Evolutionary conservation across 139 green algal genomes (phyloP).

Genomic region (Monoraphidium neglectum): DNA sequence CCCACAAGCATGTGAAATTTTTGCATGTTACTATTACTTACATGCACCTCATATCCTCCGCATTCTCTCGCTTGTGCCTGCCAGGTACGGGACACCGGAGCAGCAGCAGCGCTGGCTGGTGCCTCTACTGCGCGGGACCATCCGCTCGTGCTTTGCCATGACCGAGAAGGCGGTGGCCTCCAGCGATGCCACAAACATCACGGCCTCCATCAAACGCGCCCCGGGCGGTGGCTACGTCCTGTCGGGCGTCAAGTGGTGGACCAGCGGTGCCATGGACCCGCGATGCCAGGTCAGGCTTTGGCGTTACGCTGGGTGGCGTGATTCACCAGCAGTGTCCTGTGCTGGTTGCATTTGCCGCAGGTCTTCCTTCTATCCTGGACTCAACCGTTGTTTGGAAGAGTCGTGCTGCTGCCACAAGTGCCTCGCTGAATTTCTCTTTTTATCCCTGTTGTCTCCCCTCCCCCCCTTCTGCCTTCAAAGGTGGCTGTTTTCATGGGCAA

Average conservation of each 20-base stretch:
- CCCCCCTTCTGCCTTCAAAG: not conserved
- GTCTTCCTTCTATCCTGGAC: too few relatives aligned
- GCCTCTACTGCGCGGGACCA: slow-evolving; percentile 88
- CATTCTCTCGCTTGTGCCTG: too few relatives aligned
- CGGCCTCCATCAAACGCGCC: slow-evolving; percentile 32
- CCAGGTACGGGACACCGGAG: slow-evolving; percentile 76
- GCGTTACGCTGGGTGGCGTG: not conserved
- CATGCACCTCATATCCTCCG: too few relatives aligned
- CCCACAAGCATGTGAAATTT: too few relatives aligned
- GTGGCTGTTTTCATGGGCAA: slow-evolving; percentile 98
- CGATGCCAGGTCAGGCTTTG: slow-evolving; percentile 47
- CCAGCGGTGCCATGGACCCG: slow-evolving; percentile 82
- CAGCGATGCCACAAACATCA: slow-evolving; percentile 97
- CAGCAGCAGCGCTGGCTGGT: slow-evolving; percentile 93
- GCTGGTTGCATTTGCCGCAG: too few relatives aligned
- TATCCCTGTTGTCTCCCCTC: not conserved
- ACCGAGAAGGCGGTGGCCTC: slow-evolving; percentile 97
- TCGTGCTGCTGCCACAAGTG: too few relatives aligned
- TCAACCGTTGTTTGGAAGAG: too few relatives aligned
- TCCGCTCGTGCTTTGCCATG: slow-evolving; percentile 97
- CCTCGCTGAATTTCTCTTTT: too few relatives aligned
- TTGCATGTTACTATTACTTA: too few relatives aligned
- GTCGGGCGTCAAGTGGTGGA: slow-evolving; percentile 98
- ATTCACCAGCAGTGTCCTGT: too few relatives aligned
- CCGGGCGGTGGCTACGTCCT: slow-evolving; percentile 55